phyloP scores from a whole-genome alignment of 495 filamentous ascomycete species.

The Xylaria sp. region DNA sequence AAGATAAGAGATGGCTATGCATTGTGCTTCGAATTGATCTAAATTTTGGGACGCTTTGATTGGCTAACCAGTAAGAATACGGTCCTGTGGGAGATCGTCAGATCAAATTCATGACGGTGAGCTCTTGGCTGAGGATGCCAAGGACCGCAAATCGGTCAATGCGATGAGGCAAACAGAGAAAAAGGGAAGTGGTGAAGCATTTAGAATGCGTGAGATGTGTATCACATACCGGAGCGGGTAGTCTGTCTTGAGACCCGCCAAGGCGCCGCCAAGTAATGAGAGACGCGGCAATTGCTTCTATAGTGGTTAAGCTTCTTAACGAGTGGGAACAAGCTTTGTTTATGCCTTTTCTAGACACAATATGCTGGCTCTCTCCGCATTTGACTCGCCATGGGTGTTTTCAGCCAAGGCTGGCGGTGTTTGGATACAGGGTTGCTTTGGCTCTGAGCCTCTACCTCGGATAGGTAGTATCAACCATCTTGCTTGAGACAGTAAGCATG shows the following conservation, averaged over 20 bases:
- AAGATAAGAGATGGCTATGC: constrained; percentile 22
- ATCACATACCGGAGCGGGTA: constrained; percentile 36
- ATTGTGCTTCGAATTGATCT: neutral
- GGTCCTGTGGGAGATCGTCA: constrained; percentile 29
- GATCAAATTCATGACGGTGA: constrained; percentile 26
- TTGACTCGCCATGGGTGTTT: neutral
- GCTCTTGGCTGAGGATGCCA: constrained; percentile 43
- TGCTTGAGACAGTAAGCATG: constrained; percentile 8
- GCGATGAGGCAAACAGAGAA: constrained; percentile 21
- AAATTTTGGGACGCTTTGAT: neutral
- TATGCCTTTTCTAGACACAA: neutral
- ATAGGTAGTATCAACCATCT: neutral
- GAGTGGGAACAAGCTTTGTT: constrained; percentile 2
- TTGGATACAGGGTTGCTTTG: constrained; percentile 13
- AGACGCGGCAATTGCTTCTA: constrained; percentile 15
- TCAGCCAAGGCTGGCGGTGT: constrained; percentile 16
- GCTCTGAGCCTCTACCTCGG: neutral
- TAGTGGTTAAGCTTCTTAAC: constrained; percentile 2
- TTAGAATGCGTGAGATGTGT: constrained; percentile 36
- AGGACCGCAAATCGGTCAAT: constrained; percentile 38
- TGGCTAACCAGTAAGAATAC: constrained; percentile 26
- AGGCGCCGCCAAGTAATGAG: constrained; percentile 41
- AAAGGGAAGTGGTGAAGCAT: constrained; percentile 27
- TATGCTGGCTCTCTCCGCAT: neutral
- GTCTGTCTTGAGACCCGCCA: constrained; percentile 51